Evolutionary conservation across 2,329 filamentous ascomycete species (phyloP).

Genomic region (Periconia sp.): DNA sequence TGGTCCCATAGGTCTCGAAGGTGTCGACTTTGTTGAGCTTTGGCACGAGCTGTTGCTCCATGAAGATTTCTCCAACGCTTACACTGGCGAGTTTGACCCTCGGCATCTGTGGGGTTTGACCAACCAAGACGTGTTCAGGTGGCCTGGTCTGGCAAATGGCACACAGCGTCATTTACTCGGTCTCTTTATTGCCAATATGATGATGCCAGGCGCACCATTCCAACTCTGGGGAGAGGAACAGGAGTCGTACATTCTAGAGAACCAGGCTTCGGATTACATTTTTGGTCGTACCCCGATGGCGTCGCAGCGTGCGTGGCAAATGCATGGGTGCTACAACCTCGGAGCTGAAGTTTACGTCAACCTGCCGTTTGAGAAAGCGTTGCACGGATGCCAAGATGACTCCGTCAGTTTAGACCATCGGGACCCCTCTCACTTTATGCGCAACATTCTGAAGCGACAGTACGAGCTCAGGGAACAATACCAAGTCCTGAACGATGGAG

Average conservation of each 20-base stretch:
- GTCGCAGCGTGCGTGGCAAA: constrained; percentile 63
- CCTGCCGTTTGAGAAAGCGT: constrained; percentile 58
- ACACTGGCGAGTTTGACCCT: constrained; percentile 64
- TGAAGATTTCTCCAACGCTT: constrained; percentile 63
- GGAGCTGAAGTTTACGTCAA: constrained; percentile 59
- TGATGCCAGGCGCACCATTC: constrained; percentile 63
- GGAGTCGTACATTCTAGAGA: constrained; percentile 65
- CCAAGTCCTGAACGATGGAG: constrained; percentile 63
- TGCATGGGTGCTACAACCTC: constrained; percentile 64
- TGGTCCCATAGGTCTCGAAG: constrained; percentile 40
- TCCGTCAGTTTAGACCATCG: constrained; percentile 62
- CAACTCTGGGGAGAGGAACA: constrained; percentile 68
- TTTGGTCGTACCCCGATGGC: constrained; percentile 67
- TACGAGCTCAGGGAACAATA: constrained; percentile 61
- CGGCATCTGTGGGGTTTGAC: constrained; percentile 66
- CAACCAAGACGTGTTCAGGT: constrained; percentile 68
- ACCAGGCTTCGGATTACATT: constrained; percentile 65
- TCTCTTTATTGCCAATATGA: constrained; percentile 60
- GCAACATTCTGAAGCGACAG: constrained; percentile 64
- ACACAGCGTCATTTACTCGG: constrained; percentile 60
- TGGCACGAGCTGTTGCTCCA: constrained; percentile 61
- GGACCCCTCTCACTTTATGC: constrained; percentile 62
- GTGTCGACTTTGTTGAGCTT: constrained; percentile 50
- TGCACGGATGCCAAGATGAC: constrained; percentile 60
- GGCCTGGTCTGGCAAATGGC: constrained; percentile 61